Evolutionary conservation across 352 stramenopile species (phyloP).

Genomic region (Globisporangium parvum): DNA sequence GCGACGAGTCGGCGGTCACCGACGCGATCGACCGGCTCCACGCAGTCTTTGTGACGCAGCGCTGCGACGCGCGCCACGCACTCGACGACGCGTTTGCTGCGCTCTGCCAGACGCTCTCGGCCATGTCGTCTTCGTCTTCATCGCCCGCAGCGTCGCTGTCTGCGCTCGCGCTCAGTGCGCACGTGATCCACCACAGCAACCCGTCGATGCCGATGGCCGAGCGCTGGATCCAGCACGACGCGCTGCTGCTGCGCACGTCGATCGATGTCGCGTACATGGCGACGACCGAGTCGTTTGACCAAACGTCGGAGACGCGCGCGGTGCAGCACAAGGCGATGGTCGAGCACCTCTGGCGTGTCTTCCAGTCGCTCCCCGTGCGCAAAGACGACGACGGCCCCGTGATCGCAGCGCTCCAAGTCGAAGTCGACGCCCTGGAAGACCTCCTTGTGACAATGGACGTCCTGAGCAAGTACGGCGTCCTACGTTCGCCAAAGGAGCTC

Average conservation of each 20-base stretch:
- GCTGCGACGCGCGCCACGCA: conserved; percentile 23
- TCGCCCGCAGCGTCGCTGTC: conserved; percentile 17
- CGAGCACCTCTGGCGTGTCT: conserved; percentile 62
- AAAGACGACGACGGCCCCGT: conserved; percentile 45
- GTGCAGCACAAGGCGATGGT: conserved; percentile 25
- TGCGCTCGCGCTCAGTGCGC: conserved; percentile 39
- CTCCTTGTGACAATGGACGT: conserved; percentile 67
- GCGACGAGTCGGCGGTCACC: background rate
- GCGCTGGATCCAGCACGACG: conserved; percentile 64
- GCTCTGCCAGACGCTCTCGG: conserved; percentile 30
- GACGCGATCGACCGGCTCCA: conserved; percentile 38
- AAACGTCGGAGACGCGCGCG: background rate
- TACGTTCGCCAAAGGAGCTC: conserved; percentile 25
- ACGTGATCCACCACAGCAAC: conserved; percentile 60
- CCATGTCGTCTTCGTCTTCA: background rate
- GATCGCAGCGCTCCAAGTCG: conserved; percentile 56
- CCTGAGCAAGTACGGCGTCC: conserved; percentile 46
- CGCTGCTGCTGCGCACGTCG: conserved; percentile 44
- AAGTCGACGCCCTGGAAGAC: conserved; percentile 70
- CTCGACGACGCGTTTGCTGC: conserved; percentile 50
- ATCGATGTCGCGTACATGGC: conserved; percentile 34
- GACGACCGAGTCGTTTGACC: background rate
- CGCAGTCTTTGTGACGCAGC: conserved; percentile 40
- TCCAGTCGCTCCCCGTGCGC: conserved; percentile 66
- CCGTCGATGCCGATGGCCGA: conserved; percentile 29